phyloP scores from a whole-genome alignment of 768 basidiomycete species.

The Tricholoma furcatifolium region DNA sequence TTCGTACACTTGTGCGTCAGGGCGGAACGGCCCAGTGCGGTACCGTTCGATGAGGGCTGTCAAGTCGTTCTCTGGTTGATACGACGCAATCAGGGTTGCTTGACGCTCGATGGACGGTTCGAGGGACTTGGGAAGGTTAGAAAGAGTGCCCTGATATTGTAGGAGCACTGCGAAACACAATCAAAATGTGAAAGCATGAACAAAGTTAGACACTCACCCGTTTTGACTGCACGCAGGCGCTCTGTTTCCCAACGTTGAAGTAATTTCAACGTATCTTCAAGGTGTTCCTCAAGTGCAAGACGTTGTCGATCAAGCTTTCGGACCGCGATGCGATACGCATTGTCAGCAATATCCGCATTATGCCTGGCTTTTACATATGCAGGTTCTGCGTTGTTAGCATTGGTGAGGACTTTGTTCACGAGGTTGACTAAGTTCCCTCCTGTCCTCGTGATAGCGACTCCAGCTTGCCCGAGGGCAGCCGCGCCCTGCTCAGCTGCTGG shows the following conservation, averaged over 20 bases:
- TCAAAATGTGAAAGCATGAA: neutral
- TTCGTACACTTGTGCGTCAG: conserved; percentile 83
- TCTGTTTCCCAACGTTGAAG: conserved; percentile 88
- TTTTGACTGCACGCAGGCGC: conserved; percentile 80
- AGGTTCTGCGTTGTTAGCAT: conserved; percentile 54
- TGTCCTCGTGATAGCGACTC: conserved; percentile 67
- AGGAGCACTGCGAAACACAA: conserved; percentile 56
- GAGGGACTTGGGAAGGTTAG: conserved; percentile 67
- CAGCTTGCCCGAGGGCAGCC: conserved; percentile 30
- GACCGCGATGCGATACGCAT: conserved; percentile 76
- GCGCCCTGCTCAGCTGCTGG: conserved; percentile 18
- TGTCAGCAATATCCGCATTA: conserved; percentile 82
- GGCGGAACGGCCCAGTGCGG: conserved; percentile 91
- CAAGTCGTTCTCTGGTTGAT: conserved; percentile 85
- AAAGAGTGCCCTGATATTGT: conserved; percentile 82
- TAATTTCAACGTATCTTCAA: conserved; percentile 78
- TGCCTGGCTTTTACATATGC: conserved; percentile 65
- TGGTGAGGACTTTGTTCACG: conserved; percentile 69
- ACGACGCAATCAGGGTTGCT: conserved; percentile 74
- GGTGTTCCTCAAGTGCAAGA: conserved; percentile 80
- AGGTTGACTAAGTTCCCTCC: conserved; percentile 60
- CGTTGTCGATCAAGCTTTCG: conserved; percentile 81
- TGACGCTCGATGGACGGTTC: conserved; percentile 68
- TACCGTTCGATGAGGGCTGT: conserved; percentile 88
- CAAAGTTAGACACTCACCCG: conserved; percentile 49